phyloP scores from a whole-genome alignment of 164 flowering plant species.

The Nelumbo lutea region DNA sequence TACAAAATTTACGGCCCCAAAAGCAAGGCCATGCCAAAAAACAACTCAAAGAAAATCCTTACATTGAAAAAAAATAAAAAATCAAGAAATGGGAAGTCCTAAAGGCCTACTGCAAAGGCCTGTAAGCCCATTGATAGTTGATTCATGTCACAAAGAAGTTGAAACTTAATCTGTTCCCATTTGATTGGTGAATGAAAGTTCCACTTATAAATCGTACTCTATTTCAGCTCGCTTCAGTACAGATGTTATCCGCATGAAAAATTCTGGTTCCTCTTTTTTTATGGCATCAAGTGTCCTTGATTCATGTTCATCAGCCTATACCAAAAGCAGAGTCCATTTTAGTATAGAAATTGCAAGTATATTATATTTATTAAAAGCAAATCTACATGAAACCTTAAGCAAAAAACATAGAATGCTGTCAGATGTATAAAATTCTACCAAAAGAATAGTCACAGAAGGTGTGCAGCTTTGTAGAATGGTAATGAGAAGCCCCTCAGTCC shows the following conservation, averaged over 20 bases:
- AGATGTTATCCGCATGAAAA: slow-evolving; percentile 50
- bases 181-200: not conserved
- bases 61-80: too few species aligned
- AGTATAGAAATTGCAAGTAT: not conserved
- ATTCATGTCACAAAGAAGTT: not conserved
- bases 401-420: too few species aligned
- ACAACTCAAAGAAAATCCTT: too few species aligned
- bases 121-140: not conserved
- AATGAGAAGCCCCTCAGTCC: too few species aligned
- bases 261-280: slow-evolving; percentile 66
- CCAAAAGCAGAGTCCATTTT: not conserved
- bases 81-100: not conserved
- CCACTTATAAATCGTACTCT: slow-evolving; percentile 44
- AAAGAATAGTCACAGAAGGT: too few species aligned
- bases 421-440: too few species aligned
- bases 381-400: too few species aligned
- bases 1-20: too few species aligned
- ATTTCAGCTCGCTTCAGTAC: slow-evolving; percentile 60
- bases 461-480: too few species aligned
- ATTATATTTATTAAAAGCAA: too few species aligned
- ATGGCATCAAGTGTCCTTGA: slow-evolving; percentile 58
- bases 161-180: not conserved
- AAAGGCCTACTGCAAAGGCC: not conserved
- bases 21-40: not conserved
- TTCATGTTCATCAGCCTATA: slow-evolving; percentile 89